Percentiles rank a stretch among this genome's conserved stretches.
Conservation (phyloP, 2,329 filamentous ascomycete species). For the Zarea fungicola region DNA sequence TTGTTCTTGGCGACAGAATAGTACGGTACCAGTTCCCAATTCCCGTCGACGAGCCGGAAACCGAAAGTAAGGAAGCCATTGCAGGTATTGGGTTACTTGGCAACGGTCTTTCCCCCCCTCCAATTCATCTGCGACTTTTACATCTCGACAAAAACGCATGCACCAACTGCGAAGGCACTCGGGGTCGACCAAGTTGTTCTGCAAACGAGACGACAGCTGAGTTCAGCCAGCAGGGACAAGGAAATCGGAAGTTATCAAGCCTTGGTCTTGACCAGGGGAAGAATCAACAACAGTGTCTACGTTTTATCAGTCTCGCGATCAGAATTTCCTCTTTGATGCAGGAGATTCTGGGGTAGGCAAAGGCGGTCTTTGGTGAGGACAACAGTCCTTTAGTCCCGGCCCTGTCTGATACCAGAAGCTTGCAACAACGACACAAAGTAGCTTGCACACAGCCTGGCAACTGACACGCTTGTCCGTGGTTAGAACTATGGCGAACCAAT, state of each 20-base stretch:
- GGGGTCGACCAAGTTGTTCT: background rate
- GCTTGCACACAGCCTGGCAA: background rate
- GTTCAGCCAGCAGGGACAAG: background rate
- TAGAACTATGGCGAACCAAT: slow-evolving; percentile 50
- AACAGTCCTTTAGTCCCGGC: too few species aligned
- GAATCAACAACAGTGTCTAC: too few species aligned
- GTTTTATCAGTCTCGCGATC: background rate
- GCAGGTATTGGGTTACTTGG: slow-evolving; percentile 11
- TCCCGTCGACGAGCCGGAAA: background rate
- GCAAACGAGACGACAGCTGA: background rate
- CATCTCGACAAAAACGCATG: too few species aligned
- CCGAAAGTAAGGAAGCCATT: background rate
- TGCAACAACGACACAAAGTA: background rate
- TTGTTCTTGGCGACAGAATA: background rate
- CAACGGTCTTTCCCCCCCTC: background rate
- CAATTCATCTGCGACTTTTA: too few species aligned
- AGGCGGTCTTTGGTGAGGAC: slow-evolving; percentile 4
- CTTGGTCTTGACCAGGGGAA: too few species aligned
- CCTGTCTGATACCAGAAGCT: background rate
- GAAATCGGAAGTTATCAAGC: too few species aligned
- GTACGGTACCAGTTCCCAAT: background rate
- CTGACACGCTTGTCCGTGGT: background rate
- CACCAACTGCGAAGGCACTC: background rate
- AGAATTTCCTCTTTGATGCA: slow-evolving; percentile 7
- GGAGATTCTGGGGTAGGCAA: background rate